Base-by-base conservation (phyloP, 495 filamentous ascomycete species). In the Usnea hakonensis region DNA sequence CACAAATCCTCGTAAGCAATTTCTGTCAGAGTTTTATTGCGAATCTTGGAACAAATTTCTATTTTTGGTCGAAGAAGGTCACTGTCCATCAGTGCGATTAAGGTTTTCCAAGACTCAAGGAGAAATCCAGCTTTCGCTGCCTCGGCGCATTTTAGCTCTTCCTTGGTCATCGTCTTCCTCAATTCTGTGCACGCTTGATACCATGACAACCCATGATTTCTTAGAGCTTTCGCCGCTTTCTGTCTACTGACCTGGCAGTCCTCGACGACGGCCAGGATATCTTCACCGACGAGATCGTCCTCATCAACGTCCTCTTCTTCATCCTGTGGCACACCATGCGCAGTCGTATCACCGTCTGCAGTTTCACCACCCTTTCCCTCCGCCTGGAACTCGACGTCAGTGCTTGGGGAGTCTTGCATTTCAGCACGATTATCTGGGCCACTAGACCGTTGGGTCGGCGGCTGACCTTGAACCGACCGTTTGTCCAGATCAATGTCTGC, bases 1-100 rank as follows among this genome's bases (percentile, higher is more conserved):
- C 75, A 76, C 0, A 77, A 26, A 44, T 76, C 71, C 1, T 64
- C 40, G 55, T 73, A 77, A 21, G 60, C 35, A 17, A 76, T 66
- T 30, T 57, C 72, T 10, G 59, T 59, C 8, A 69, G 13, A 23
- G 55, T 64, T 16, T 41, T 17, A 21, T 44, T n/a, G 0, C 28
- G 16, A n/a, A 58, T 41, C 3, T 21, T 32, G 1, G 21, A 19
- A 7, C 30, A 28, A 3, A 58, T 6, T 19, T 52, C 30, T 6
- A 57, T 23, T 33, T 64, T 64, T 17, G 23, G 14, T 40, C 59
- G n/a, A 36, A 73, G n/a, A 36, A 73, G 55, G 13, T 72, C 57
- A 1, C 40, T 37, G 57, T 73, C 71, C 37, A 73, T 65, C 55
- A 73, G 67, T n/a, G 65, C 23, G 5, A 69, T 40, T 9, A 73